These are phyloP conservation scores for Neonectria hederae DNA, from an alignment of 2,329 filamentous ascomycete species.

Conservation along the genomic window DNA sequence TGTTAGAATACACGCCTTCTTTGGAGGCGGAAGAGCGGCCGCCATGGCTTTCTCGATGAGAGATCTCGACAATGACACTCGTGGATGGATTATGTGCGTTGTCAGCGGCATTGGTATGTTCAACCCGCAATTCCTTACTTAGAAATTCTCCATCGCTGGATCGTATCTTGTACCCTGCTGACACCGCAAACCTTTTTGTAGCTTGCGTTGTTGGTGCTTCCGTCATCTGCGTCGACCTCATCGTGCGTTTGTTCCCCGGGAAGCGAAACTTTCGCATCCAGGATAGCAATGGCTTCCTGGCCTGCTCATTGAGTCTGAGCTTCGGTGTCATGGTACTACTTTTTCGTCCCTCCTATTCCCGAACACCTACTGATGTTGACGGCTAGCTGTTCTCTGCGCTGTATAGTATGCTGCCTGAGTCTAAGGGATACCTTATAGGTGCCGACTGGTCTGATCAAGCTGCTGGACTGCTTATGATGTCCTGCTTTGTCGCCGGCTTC, in stretches of 20 bases:
- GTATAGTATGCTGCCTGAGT: constrained; percentile 91
- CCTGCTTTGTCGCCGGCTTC: constrained; percentile 76
- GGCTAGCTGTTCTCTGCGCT: constrained; percentile 86
- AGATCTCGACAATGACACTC: constrained; percentile 77
- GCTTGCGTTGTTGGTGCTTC: constrained; percentile 79
- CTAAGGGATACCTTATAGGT: constrained; percentile 78
- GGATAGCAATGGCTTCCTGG: constrained; percentile 88
- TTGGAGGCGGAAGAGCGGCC: constrained; percentile 19
- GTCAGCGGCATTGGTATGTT: constrained; percentile 77
- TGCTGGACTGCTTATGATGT: constrained; percentile 76
- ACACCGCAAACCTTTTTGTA: constrained; percentile 11
- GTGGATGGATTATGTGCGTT: constrained; percentile 92
- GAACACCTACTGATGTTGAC: constrained; percentile 16
- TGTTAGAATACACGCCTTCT: not conserved
- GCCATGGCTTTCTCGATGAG: constrained; percentile 50
- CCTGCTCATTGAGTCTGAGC: constrained; percentile 87
- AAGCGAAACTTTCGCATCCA: constrained; percentile 85
- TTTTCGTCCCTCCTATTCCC: not conserved
- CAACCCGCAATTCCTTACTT: not conserved
- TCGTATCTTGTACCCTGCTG: constrained; percentile 1
- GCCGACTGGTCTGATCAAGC: constrained; percentile 72
- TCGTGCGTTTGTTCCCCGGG: constrained; percentile 77
- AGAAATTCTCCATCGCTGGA: not conserved
- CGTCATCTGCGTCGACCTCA: constrained; percentile 86
- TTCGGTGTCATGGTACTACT: constrained; percentile 90